Conservation (phyloP, 345 rosid species). For the Nasturtium officinale region DNA sequence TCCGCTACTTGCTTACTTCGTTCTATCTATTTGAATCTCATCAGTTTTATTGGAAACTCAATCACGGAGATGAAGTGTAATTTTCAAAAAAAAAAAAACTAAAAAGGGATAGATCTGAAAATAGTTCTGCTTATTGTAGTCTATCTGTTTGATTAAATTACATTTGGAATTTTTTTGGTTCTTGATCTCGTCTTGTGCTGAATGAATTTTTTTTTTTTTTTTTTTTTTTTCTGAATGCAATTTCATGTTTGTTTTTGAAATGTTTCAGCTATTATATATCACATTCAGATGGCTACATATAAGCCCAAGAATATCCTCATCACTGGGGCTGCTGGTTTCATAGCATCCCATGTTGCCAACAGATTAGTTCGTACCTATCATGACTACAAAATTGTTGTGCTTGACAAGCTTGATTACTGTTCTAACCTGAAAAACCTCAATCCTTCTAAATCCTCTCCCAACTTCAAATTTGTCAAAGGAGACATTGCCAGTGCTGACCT, state of each 20-base stretch:
- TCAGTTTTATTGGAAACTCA: background rate
- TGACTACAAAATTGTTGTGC: conserved; percentile 83
- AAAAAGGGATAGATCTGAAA: conserved; percentile 14
- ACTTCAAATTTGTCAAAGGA: conserved; percentile 84
- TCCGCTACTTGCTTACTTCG: background rate
- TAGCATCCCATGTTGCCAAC: conserved; percentile 81
- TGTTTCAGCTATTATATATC: conserved; percentile 13
- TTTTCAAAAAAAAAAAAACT: background rate
- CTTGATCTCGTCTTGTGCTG: background rate
- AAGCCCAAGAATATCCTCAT: conserved; percentile 83
- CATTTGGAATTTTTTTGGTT: background rate
- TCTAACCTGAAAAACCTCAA: conserved; percentile 74
- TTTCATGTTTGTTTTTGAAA: background rate
- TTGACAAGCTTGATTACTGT: conserved; percentile 92
- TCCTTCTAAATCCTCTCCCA: conserved; percentile 69
- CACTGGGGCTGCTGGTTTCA: conserved; percentile 87
- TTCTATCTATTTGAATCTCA: background rate
- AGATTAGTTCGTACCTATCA: conserved; percentile 74
- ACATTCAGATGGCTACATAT: conserved; percentile 52
- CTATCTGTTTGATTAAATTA: conserved; percentile 18
- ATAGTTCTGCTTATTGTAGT: background rate
- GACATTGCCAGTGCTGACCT: conserved; percentile 89
- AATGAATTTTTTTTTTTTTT: too few relatives aligned
- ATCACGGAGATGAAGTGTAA: background rate
- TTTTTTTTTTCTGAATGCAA: background rate